Evolutionary conservation across 1,139 yeast species (phyloP).

Genomic region (Nakaseomyces glabratus): DNA sequence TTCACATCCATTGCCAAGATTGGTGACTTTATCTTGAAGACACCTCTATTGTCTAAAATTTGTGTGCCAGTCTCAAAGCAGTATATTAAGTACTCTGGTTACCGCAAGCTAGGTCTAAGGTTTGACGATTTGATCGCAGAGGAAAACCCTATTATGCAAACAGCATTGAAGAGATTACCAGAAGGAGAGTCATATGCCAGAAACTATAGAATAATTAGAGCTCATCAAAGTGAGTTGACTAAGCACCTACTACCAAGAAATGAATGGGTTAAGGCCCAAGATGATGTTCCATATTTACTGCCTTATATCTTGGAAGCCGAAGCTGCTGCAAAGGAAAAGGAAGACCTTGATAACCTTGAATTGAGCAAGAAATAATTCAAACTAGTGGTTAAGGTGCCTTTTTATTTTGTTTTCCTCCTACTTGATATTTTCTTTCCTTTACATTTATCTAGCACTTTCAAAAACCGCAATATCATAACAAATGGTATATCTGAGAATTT

Average conservation of each 20-base stretch:
- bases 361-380: conserved; percentile 10
- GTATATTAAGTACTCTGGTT: conserved; percentile 70
- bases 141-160: conserved; percentile 80
- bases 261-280: conserved; percentile 71
- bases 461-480: too few species aligned
- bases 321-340: conserved; percentile 82
- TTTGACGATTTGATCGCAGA: conserved; percentile 81
- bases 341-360: conserved; percentile 70
- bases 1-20: conserved; percentile 75
- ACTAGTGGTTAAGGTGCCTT: too few species aligned
- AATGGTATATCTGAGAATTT: too few species aligned
- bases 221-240: conserved; percentile 77
- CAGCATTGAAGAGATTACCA: conserved; percentile 82
- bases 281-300: conserved; percentile 75
- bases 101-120: conserved; percentile 87
- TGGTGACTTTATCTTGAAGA: conserved; percentile 71
- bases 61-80: conserved; percentile 72
- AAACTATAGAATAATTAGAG: conserved; percentile 83
- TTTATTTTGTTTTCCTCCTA: too few species aligned
- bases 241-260: conserved; percentile 78
- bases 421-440: too few species aligned
- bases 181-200: conserved; percentile 78
- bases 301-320: conserved; percentile 93
- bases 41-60: conserved; percentile 68
- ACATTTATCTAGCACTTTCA: too few species aligned